Base-by-base conservation (phyloP, 805 yeast species). In the Cyberlindnera americana region DNA sequence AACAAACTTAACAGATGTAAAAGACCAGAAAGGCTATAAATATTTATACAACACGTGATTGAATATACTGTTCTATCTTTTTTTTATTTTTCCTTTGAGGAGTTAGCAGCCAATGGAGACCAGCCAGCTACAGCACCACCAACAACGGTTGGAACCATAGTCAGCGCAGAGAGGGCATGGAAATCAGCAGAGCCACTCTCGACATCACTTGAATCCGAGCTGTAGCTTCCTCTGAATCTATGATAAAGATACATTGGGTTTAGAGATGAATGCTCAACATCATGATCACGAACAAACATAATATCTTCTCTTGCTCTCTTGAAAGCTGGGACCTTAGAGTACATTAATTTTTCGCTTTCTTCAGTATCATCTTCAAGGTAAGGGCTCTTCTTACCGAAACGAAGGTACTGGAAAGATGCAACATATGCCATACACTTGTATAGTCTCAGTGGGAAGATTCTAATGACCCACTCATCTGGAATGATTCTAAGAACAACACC, bases 381-480 rank as follows among this genome's bases (percentile, higher is more conserved):
- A 11, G 14, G 35, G 15, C 11, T 38, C 41, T 41, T 47, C 34
- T 41, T 34, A 9, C 43, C 32, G 9, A 35, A 35, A 11, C 35
- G 41, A 10, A 54, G 33, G 27, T 44, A 55, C 21, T 41, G 35
- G 40, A 57, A 51, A 1, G 54, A 43, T 5, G 50, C 25, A n/a
- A 49, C 19, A 34, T 48, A 46, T 13, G 38, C 36, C n/a, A 53
- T 22, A 5, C 23, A 10, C 4, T 46, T 45, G 41, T 45, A 55
- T 11, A 38, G 65, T 43, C 66, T 65, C 2, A 78, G 67, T 26
- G 95, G 96, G 77, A 83, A 84, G 12, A 75, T 54, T 40, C 59
- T 68, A 40, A 72, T 70, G 2, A 77, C 81, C 84, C 88, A 78
- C 43, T 69, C 67, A 62, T 95, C 95, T 2, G 99, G 99, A 25